Base-by-base conservation (phyloP, 2,329 filamentous ascomycete species). In the Elsinoe arachidis region DNA sequence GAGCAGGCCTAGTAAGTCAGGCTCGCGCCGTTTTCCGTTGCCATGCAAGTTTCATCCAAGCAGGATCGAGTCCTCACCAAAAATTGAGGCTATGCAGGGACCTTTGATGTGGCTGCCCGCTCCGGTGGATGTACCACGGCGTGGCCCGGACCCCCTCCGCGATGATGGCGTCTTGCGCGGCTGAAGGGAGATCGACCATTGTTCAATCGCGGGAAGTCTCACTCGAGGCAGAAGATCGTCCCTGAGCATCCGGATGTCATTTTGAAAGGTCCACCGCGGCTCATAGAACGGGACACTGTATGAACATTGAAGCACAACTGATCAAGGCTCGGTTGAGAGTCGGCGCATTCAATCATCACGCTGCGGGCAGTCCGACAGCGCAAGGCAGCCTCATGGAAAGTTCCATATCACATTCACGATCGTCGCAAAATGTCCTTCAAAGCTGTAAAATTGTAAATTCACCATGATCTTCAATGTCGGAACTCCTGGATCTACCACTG, bases 101-200 rank as follows among this genome's bases (percentile, higher is more conserved):
- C 41, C 19, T 46, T 30, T 30, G 19, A 46, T 26, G 41, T 46
- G 41, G 41, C 41, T 46, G 21, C 26, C n/a, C 2, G 19, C 17
- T 17, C 41, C 19, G 41, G 41, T 46, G 41, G 41, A 46, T 46
- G 26, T 46, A 19, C 2, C 41, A 19, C 41, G 41, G 41, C 26
- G 26, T 46, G 41, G 17, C 41, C 41, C 41, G 41, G 41, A 23
- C 41, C 41, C 41, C 41, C 41, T 46, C 41, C 41, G 41, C 41
- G 41, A 46, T 46, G 41, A 46, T 46, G 41, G 41, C 41, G 41
- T 26, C 41, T 46, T 46, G 21, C 41, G 41, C 41, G 41, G 41
- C 41, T 46, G 41, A 26, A 46, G 41, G 41, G 41, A 46, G 21
- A 46, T 46, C 17, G 41, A 23, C 41, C 41, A 23, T 46, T 26